Evolutionary conservation across 139 green algal species (phyloP).

Genomic region (Nannochloris sp.): DNA sequence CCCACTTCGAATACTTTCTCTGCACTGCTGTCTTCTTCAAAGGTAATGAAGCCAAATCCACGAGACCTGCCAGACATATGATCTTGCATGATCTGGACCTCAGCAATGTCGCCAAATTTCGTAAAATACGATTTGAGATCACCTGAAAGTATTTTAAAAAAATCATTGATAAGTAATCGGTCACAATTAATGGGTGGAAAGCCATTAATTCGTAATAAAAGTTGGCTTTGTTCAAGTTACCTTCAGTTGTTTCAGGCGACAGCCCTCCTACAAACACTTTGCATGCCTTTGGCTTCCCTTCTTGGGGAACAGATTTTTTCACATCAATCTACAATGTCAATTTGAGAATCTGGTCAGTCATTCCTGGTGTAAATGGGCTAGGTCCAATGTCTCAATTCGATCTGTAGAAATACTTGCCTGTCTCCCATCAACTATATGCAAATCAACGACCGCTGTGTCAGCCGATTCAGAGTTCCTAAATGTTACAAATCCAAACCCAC

Average conservation of each 20-base stretch:
- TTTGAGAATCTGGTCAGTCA: background rate
- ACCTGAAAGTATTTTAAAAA: slow-evolving; percentile 27
- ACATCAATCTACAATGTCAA: slow-evolving; percentile 60
- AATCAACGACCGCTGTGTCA: slow-evolving; percentile 39
- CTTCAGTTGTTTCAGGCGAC: slow-evolving; percentile 68
- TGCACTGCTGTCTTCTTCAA: slow-evolving; percentile 60
- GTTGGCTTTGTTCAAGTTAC: slow-evolving; percentile 19
- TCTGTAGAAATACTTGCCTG: slow-evolving; percentile 17
- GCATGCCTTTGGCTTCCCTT: slow-evolving; percentile 46
- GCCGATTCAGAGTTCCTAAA: slow-evolving; percentile 49
- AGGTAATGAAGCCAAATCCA: slow-evolving; percentile 84
- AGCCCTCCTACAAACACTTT: slow-evolving; percentile 88
- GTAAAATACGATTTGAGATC: slow-evolving; percentile 50
- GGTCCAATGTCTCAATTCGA: background rate
- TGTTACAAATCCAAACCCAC: slow-evolving; percentile 82
- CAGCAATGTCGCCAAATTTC: slow-evolving; percentile 41
- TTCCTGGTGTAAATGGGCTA: background rate
- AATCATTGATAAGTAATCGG: background rate
- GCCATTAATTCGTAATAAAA: background rate
- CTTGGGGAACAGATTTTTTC: slow-evolving; percentile 70
- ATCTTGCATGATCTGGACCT: slow-evolving; percentile 77
- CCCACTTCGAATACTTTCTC: slow-evolving; percentile 54
- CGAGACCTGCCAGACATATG: slow-evolving; percentile 59
- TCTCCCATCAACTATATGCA: slow-evolving; percentile 59
- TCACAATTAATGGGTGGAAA: background rate